A percentile compares a stretch with the other conserved stretches of the same genome.
phyloP scores from a whole-genome alignment of 345 rosid species.

The Dipteronia dyeriana region DNA sequence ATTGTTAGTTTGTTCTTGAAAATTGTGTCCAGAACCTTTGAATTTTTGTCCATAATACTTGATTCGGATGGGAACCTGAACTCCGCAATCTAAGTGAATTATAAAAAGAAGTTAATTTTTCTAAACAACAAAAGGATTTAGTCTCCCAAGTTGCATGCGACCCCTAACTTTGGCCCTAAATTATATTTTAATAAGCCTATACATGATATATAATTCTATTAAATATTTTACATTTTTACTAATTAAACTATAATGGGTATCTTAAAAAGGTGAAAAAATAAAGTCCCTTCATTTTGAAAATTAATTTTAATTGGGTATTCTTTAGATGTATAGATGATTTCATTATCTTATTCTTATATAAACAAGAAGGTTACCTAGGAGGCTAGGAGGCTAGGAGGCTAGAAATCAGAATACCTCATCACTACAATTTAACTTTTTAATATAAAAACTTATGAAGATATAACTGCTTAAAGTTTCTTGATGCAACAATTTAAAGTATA shows the following conservation, averaged over 20 bases:
- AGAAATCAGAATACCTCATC: neutral
- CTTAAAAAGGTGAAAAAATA: neutral
- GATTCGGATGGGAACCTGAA: neutral
- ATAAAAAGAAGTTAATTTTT: neutral
- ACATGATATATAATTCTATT: neutral
- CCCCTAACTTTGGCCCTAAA: neutral
- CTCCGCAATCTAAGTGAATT: slow-evolving; percentile 4
- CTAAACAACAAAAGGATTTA: neutral
- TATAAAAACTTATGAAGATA: too few relatives aligned
- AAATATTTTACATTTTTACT: slow-evolving; percentile 1
- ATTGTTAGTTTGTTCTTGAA: neutral
- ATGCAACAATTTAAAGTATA: neutral
- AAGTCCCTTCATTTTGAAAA: neutral
- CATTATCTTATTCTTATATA: neutral
- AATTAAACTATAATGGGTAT: neutral
- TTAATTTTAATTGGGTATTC: neutral
- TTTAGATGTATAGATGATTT: neutral
- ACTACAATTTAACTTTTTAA: neutral
- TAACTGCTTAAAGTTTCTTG: neutral
- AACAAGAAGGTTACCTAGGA: neutral
- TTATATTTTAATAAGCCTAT: neutral
- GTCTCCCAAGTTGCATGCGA: slow-evolving; percentile 18
- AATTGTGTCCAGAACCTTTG: slow-evolving; percentile 9
- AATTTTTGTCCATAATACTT: neutral
- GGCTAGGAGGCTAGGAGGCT: neutral